These are phyloP conservation scores for Lepidopterella palustris DNA, from an alignment of 495 filamentous ascomycete species.

Conservation along the genomic window DNA sequence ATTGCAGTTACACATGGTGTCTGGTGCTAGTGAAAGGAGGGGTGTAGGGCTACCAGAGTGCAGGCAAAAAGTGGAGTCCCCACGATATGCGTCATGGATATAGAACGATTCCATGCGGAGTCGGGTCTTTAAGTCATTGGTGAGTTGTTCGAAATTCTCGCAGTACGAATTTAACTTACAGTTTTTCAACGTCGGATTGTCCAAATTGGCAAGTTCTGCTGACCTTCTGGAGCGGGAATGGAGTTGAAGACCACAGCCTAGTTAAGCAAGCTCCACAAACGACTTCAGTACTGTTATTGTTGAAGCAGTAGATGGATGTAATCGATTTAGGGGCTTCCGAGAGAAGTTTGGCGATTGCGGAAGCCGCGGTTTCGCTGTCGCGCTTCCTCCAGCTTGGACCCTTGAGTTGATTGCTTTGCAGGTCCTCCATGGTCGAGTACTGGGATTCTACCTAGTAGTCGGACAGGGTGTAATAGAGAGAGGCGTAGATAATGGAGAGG, in stretches of 20 bases:
- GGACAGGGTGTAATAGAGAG: not conserved
- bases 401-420: not conserved
- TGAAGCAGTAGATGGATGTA: not conserved
- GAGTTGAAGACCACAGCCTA: not conserved
- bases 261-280: constrained; percentile 1
- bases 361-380: not conserved
- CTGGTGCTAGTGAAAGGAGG: too few relatives aligned
- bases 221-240: not conserved
- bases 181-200: not conserved
- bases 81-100: too few relatives aligned
- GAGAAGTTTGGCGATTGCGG: not conserved
- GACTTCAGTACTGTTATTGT: constrained; percentile 2
- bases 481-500: not conserved
- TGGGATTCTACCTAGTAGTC: constrained; percentile 1
- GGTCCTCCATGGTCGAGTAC: not conserved
- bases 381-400: not conserved
- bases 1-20: too few relatives aligned
- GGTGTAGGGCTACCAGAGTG: too few relatives aligned
- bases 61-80: too few relatives aligned
- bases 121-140: not conserved
- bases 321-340: not conserved
- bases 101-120: not conserved
- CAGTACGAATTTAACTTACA: not conserved
- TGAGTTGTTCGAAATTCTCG: not conserved
- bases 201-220: not conserved